phyloP scores from a whole-genome alignment of 2,329 filamentous ascomycete genomes.

The Westerdykella sp. region DNA sequence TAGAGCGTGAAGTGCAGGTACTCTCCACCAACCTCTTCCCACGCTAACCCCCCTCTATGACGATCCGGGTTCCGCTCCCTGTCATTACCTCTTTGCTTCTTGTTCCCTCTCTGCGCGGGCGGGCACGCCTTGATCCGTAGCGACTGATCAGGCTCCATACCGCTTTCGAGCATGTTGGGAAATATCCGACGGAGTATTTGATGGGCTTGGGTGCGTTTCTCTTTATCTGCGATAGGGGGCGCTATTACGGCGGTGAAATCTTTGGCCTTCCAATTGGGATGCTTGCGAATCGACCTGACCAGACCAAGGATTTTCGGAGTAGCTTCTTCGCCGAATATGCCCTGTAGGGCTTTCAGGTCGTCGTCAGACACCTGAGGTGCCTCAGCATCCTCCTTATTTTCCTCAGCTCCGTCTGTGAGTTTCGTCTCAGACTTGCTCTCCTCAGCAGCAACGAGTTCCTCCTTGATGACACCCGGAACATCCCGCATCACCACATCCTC shows the following conservation, averaged over 20 bases:
- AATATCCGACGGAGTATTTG: conserved; percentile 71
- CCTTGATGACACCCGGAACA: background rate
- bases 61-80: conserved; percentile 16
- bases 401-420: background rate
- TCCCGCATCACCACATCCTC: background rate
- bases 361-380: conserved; percentile 30
- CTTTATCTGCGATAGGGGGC: conserved; percentile 53
- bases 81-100: conserved; percentile 17
- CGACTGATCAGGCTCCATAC: conserved; percentile 64
- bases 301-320: conserved; percentile 50
- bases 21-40: conserved; percentile 65
- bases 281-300: conserved; percentile 48
- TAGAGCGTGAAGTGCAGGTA: conserved; percentile 88
- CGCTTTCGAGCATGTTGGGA: conserved; percentile 67
- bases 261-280: conserved; percentile 51
- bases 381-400: background rate
- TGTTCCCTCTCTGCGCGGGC: conserved; percentile 32
- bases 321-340: conserved; percentile 48
- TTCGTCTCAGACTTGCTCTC: background rate
- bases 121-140: conserved; percentile 52
- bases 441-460: background rate
- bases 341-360: conserved; percentile 34
- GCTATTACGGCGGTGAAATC: conserved; percentile 51
- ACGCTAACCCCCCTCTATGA: conserved; percentile 40
- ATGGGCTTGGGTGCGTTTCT: conserved; percentile 57